These are phyloP conservation scores for Fraxinus ornus DNA, from an alignment of 305 asterid genomes.

Conservation along the genomic window DNA sequence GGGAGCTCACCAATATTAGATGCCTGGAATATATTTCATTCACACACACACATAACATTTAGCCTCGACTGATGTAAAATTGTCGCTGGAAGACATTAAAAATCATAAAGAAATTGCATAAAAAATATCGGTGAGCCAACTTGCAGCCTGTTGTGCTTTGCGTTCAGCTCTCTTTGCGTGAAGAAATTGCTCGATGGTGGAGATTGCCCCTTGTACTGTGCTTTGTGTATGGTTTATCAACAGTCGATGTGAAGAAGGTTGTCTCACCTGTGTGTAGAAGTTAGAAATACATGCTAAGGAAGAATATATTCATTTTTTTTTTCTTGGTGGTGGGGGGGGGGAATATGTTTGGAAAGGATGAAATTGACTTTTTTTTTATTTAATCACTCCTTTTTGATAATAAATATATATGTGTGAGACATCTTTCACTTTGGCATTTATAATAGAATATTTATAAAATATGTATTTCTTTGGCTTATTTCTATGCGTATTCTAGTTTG, in stretches of 20 bases:
- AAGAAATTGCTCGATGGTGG: not conserved
- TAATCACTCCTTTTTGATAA: not conserved
- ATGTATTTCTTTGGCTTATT: not conserved
- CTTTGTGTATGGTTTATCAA: not conserved
- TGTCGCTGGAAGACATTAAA: not conserved
- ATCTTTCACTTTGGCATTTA: not conserved
- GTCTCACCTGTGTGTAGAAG: not conserved
- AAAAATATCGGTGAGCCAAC: not conserved
- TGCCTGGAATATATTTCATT: not conserved
- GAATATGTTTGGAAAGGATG: not conserved
- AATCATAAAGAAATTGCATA: not conserved
- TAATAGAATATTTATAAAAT: not conserved
- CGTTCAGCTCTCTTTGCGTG: not conserved
- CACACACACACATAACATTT: not conserved
- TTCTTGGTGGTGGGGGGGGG: not conserved
- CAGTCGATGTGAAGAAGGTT: not conserved
- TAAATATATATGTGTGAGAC: not conserved
- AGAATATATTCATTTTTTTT: not conserved
- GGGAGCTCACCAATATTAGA: not conserved
- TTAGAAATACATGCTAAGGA: not conserved
- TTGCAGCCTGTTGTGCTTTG: not conserved
- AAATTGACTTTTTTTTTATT: not conserved
- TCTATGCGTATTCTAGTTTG: conserved; percentile 27
- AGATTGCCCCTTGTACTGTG: not conserved
- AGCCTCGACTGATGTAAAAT: not conserved